Evolutionary conservation across 257 asterid species (phyloP).

Genomic region (Rauvolfia tetraphylla): DNA sequence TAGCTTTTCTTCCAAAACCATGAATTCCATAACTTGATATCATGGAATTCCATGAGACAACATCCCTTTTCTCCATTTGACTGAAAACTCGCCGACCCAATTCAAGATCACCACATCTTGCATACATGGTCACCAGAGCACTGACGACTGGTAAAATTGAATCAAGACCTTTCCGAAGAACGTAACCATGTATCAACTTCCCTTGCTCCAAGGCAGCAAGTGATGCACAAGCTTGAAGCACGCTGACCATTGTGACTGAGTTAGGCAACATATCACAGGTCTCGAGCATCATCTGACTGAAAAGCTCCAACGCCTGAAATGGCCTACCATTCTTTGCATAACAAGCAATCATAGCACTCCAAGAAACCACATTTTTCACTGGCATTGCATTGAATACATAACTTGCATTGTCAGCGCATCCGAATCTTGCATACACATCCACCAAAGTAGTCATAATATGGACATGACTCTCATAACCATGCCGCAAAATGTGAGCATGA

Average conservation of each 20-base stretch:
- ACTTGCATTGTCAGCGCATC: slow-evolving; percentile 49
- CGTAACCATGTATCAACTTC: slow-evolving; percentile 69
- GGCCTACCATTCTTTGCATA: slow-evolving; percentile 68
- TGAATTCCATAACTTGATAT: slow-evolving; percentile 71
- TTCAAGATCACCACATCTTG: slow-evolving; percentile 70
- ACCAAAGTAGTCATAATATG: slow-evolving; percentile 89
- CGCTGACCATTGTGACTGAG: slow-evolving; percentile 93
- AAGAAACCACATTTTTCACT: slow-evolving; percentile 72
- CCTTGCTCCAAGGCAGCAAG: slow-evolving; percentile 85
- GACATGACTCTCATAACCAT: slow-evolving; percentile 61
- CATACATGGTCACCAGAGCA: slow-evolving; percentile 76
- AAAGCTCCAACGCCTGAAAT: slow-evolving; percentile 61
- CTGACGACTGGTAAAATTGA: slow-evolving; percentile 70
- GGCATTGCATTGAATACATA: slow-evolving; percentile 58
- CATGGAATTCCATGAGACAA: slow-evolving; percentile 85
- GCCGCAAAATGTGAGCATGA: slow-evolving; percentile 70
- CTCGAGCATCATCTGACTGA: slow-evolving; percentile 59
- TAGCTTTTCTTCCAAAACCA: slow-evolving; percentile 67
- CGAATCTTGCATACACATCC: slow-evolving; percentile 76
- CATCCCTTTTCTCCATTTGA: slow-evolving; percentile 64
- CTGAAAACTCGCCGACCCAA: slow-evolving; percentile 48
- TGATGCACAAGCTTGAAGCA: slow-evolving; percentile 81
- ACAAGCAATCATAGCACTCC: slow-evolving; percentile 91
- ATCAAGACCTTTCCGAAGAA: slow-evolving; percentile 80
- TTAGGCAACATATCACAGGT: slow-evolving; percentile 54